Evolutionary conservation across 352 stramenopile genomes (phyloP).

Genomic region (Albugo laibachii): DNA sequence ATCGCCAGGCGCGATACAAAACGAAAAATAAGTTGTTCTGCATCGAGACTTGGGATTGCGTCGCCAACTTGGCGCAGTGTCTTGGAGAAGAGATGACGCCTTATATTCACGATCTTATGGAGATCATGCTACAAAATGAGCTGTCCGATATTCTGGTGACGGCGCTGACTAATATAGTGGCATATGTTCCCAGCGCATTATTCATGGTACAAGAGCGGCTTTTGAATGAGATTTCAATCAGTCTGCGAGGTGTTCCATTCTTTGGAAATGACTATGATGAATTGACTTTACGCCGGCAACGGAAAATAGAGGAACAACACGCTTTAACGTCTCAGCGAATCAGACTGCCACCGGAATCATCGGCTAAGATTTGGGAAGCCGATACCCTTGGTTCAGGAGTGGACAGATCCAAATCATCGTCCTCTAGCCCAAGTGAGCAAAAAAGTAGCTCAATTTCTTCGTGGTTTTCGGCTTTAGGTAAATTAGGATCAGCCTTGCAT

Average conservation of each 20-base stretch:
- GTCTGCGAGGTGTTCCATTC: conserved; percentile 74
- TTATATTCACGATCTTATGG: conserved; percentile 46
- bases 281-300: no score
- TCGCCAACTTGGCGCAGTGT: conserved; percentile 49
- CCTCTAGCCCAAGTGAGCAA: neutral
- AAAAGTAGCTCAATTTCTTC: conserved; percentile 5
- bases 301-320: no score
- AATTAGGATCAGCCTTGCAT: neutral
- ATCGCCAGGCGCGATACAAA: neutral
- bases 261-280: conserved; percentile 4
- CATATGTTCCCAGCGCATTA: conserved; percentile 77
- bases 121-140: conserved; percentile 77
- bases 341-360: neutral
- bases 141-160: conserved; percentile 89
- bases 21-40: conserved; percentile 63
- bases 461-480: neutral
- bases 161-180: conserved; percentile 80
- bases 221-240: conserved; percentile 91
- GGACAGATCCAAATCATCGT: no score
- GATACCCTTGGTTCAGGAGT: no score
- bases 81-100: conserved; percentile 38
- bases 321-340: no score
- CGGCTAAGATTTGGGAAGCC: neutral
- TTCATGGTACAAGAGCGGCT: conserved; percentile 85
- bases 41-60: conserved; percentile 63